Percentiles rank a stretch among this genome's conserved stretches.
Evolutionary conservation across 805 yeast genomes (phyloP).

Genomic region (Sugiyamaella valdiviana): DNA sequence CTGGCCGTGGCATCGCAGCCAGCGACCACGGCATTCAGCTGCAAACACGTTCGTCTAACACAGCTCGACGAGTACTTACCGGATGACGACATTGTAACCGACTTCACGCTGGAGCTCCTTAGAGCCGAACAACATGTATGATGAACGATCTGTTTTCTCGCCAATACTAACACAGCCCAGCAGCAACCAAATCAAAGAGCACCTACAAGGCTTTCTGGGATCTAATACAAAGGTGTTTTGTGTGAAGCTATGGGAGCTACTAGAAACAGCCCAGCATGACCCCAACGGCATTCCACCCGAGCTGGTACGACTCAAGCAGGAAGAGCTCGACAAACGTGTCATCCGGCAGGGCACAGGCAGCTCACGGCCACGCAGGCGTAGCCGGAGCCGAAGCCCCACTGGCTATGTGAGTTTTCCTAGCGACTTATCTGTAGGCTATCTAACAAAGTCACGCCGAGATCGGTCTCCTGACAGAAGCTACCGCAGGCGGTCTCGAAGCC

Average conservation of each 20-base stretch:
- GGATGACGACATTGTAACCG: slow-evolving; percentile 47
- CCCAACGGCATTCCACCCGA: slow-evolving; percentile 42
- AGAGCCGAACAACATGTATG: slow-evolving; percentile 16
- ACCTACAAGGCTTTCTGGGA: slow-evolving; percentile 42
- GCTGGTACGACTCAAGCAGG: slow-evolving; percentile 26
- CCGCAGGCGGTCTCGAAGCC: neutral
- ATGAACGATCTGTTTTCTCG: no score
- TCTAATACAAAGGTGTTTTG: slow-evolving; percentile 38
- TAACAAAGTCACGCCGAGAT: neutral
- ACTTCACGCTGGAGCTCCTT: slow-evolving; percentile 41
- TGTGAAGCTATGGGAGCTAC: slow-evolving; percentile 39
- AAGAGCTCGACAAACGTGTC: slow-evolving; percentile 11
- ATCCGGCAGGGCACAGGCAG: neutral
- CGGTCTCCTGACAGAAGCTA: neutral
- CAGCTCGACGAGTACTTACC: slow-evolving; percentile 36
- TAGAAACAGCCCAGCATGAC: slow-evolving; percentile 41
- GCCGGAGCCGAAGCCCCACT: neutral
- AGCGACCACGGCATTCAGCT: neutral
- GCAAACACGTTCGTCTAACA: neutral
- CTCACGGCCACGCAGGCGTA: neutral
- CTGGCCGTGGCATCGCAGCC: neutral
- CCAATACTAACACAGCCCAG: slow-evolving; percentile 27
- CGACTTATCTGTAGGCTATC: neutral
- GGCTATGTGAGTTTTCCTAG: neutral
- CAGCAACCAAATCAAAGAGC: slow-evolving; percentile 38